Evolutionary conservation across 495 filamentous ascomycete genomes (phyloP), one percentile per base, ranked within the genome.

Genomic region (Aspergillus olivimuriae): DNA sequence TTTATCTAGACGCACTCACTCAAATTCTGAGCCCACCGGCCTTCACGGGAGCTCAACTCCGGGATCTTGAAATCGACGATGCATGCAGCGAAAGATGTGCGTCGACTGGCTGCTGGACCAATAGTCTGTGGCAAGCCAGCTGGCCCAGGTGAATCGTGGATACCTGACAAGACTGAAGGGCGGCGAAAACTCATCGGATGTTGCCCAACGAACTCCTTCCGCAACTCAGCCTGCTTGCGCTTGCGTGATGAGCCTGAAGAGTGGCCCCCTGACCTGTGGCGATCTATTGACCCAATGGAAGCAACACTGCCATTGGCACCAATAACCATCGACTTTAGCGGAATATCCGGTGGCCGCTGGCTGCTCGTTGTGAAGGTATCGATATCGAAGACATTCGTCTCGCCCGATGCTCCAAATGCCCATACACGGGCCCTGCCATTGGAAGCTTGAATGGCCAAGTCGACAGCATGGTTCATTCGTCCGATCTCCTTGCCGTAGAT

Each of bases 401-500:
- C 47, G 1, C 67, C 65, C 16, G 60, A 52, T 1, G 58, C 52
- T 26, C 51, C 39, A 39, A 71, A 71, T 16, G 64, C 62, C 67
- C 67, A 71, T n/a, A 69, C 46, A 1, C 67, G 50, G 2, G 58
- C 65, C 12, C 65, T 59, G 1, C 67, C 67, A 34, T 56, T 33
- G 0, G 55, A 57, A 18, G 65, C 58, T 40, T 68, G 65, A 9
- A 70, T 31, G 2, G 62, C 50, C 10, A 70, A 40, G 23, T 69
- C 67, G n/a, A 70, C 65, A 1, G 62, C 37, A 32, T 58, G 52
- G 4, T 62, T 50, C 17, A 69, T 58, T 12, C 53, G 54, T 0
- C 65, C 67, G 8, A 70, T 68, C 26, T 69, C 63, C 49, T 66
- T 70, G 12, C 66, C 66, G 35, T 68, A 63, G 7, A 70, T 60